A percentile compares a stretch with the other conserved stretches of the same genome.
These are phyloP conservation scores for Blastobotrys ciferrii DNA, from an alignment of 1,139 yeast genomes.

Conservation along the genomic window DNA sequence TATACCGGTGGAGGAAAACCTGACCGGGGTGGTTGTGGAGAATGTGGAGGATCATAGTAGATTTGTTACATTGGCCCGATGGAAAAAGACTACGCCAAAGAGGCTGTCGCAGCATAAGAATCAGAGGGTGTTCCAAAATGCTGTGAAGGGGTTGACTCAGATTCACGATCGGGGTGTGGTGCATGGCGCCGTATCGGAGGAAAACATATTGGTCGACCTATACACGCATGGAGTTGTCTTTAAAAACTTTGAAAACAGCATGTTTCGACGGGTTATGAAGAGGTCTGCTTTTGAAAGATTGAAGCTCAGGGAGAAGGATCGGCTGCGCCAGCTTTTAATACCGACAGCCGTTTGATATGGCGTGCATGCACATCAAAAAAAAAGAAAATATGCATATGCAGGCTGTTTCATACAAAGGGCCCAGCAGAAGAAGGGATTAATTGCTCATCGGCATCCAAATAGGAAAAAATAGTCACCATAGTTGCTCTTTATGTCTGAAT, in stretches of 20 bases:
- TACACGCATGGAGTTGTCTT: not conserved
- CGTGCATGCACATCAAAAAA: not conserved
- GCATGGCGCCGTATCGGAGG: not conserved
- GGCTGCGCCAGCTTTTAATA: not conserved
- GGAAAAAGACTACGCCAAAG: not conserved
- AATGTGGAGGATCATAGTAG: slow-evolving; percentile 1
- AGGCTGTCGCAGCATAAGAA: not conserved
- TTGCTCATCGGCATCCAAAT: not conserved
- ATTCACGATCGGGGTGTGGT: slow-evolving; percentile 1
- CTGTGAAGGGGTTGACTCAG: not conserved
- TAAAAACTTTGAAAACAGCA: slow-evolving; percentile 3
- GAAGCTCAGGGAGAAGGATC: not conserved
- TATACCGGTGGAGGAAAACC: not conserved
- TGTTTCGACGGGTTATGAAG: slow-evolving; percentile 1
- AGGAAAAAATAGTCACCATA: not conserved
- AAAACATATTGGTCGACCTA: not conserved
- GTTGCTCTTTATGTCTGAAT: not conserved
- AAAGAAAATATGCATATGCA: not conserved
- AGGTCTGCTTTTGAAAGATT: not conserved
- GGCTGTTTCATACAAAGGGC: not conserved
- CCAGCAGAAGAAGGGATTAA: not conserved
- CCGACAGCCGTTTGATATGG: not conserved
- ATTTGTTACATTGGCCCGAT: not conserved
- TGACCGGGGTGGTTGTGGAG: slow-evolving; percentile 2
- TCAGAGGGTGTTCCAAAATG: not conserved